Percentiles rank a stretch among this genome's conserved stretches.
Conservation (phyloP, 768 basidiomycete species). For the Jaapia argillacea region DNA sequence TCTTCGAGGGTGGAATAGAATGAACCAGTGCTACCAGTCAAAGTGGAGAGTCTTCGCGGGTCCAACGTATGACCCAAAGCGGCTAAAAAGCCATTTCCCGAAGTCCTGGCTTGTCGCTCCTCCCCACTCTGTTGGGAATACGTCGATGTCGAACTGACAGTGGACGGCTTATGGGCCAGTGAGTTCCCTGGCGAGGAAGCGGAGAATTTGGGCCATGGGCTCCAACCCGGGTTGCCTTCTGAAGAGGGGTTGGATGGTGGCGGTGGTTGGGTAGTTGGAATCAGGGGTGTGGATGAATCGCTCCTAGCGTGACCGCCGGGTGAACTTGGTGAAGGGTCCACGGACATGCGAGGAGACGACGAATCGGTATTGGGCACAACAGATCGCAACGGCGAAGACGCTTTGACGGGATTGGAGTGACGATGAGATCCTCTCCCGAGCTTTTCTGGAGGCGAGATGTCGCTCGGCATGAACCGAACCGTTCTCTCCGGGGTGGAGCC, state of each 20-base stretch:
- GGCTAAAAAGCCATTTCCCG: constrained; percentile 26
- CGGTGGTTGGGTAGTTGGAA: too few relatives aligned
- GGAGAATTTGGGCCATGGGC: too few relatives aligned
- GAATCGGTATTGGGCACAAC: too few relatives aligned
- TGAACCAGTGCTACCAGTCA: constrained; percentile 9
- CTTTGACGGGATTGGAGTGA: too few relatives aligned
- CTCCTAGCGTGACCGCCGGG: too few relatives aligned
- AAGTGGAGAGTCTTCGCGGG: constrained; percentile 9
- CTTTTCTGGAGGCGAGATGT: neutral
- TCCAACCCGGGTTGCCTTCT: too few relatives aligned
- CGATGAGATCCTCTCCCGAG: too few relatives aligned
- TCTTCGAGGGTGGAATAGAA: constrained; percentile 6
- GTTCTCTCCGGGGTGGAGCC: neutral
- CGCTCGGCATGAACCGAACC: neutral
- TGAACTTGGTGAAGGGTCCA: too few relatives aligned
- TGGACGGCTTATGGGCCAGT: constrained; percentile 17
- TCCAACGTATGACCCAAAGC: constrained; percentile 21
- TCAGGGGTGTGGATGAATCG: too few relatives aligned
- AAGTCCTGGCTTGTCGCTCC: constrained; percentile 19
- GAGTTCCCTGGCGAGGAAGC: constrained; percentile 2
- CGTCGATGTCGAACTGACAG: constrained; percentile 22
- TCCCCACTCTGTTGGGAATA: constrained; percentile 30
- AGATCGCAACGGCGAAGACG: too few relatives aligned
- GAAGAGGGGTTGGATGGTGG: too few relatives aligned
- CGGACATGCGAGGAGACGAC: too few relatives aligned